These are phyloP conservation scores for Aspergillus pseudoterreus DNA, from an alignment of 2,329 filamentous ascomycete species.

Conservation along the genomic window DNA sequence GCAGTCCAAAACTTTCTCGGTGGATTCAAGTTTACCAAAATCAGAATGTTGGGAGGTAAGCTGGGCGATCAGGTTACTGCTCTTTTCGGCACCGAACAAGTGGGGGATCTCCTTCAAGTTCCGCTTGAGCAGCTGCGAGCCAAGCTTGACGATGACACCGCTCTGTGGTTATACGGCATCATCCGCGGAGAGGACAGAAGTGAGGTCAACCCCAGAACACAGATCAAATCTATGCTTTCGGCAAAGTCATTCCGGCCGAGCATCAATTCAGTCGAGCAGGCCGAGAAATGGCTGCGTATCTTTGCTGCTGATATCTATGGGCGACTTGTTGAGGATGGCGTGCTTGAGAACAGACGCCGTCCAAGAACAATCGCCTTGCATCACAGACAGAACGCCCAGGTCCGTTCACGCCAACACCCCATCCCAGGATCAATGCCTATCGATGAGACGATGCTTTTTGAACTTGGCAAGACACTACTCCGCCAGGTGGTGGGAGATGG, in stretches of 20 bases:
- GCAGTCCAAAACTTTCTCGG: constrained; percentile 75
- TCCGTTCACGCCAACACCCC: constrained; percentile 68
- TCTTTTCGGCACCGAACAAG: constrained; percentile 75
- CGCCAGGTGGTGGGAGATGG: constrained; percentile 75
- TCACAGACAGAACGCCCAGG: constrained; percentile 70
- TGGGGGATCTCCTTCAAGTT: constrained; percentile 70
- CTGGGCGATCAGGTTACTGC: constrained; percentile 80
- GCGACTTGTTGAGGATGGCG: constrained; percentile 83
- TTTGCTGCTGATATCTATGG: constrained; percentile 90
- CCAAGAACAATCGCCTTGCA: constrained; percentile 84
- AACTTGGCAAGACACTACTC: constrained; percentile 71
- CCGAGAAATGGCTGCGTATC: constrained; percentile 79
- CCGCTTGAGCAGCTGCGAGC: constrained; percentile 72
- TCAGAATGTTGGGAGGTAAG: constrained; percentile 92
- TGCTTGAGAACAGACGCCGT: constrained; percentile 78
- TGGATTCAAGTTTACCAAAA: constrained; percentile 89
- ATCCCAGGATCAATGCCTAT: constrained; percentile 74
- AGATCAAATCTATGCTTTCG: constrained; percentile 96
- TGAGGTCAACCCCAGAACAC: constrained; percentile 84
- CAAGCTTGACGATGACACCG: constrained; percentile 78
- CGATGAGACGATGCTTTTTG: constrained; percentile 68
- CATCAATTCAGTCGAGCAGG: constrained; percentile 75
- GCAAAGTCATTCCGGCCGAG: constrained; percentile 90
- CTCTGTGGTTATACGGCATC: constrained; percentile 77
- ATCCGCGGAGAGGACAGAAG: constrained; percentile 82